Base-by-base conservation (phyloP, 1,284 basidiomycete species). In the Earliella scabrosa region DNA sequence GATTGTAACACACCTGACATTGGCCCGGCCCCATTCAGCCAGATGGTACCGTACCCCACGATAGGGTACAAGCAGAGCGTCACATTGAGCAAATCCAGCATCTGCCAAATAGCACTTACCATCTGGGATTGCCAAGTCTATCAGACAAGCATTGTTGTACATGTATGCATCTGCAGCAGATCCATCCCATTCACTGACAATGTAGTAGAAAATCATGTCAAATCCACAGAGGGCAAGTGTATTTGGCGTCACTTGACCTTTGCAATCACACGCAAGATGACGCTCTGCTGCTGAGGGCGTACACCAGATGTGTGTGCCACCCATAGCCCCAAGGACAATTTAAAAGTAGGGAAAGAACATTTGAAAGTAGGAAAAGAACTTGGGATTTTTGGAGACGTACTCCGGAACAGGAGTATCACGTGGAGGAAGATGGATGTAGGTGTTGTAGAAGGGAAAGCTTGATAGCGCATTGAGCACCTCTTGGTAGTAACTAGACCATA, bases 161-260 rank as follows among this genome's bases (percentile, higher is more conserved):
- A 77, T 49, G 1, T 58, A 45, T 2, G 56, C 53, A 62, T 77
- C 73, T 21, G 70, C 63, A 16, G 71, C 70, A 63, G 68, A 72
- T 4, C 76, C 73, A 52, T 76, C 73, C 68, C 69, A 76, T 41
- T 71, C 71, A 40, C 60, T 60, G 16, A 73, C 63, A 36, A 74
- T 46, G 57, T 73, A 75, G 35, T 53, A 54, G 48, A 75, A 75
- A 5, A 38, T 41, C 31, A 74, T 52, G 45, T 61, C 18, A 39
- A 60, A 66, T n/a, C 64, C 29, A 40, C 65, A 66, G 24, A 59
- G 40, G 10, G 66, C 64, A 0, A 72, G 50, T 4, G 66, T 61
- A 44, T 72, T 72, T 45, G 69, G 66, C 3, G 63, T 60, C 0
- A 69, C 26, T 13, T 52, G 44, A 3, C 69, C 69, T 38, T 71